These are phyloP conservation scores for Psilocybe subaeruginosa DNA, from an alignment of 768 basidiomycete genomes.

Conservation along the genomic window DNA sequence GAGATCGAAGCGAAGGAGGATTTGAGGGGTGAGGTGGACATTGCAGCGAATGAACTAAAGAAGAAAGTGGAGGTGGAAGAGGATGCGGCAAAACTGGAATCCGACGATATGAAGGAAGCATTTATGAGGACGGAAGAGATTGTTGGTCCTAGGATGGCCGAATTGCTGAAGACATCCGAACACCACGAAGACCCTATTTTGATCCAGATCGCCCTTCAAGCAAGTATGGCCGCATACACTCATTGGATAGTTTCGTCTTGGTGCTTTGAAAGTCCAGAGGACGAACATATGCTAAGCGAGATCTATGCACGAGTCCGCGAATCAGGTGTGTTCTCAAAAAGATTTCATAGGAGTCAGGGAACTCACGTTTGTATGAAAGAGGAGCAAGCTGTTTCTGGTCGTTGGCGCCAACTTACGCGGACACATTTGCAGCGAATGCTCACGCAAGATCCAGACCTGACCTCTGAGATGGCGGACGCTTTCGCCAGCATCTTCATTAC, in stretches of 20 bases:
- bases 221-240: constrained; percentile 46
- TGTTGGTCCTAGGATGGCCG: constrained; percentile 40
- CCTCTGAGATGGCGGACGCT: constrained; percentile 36
- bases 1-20: constrained; percentile 26
- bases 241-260: constrained; percentile 55
- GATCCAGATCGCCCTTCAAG: constrained; percentile 48
- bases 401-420: constrained; percentile 60
- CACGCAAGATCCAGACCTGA: constrained; percentile 34
- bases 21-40: neutral
- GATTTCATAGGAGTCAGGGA: neutral
- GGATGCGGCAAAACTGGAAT: constrained; percentile 20
- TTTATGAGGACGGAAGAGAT: constrained; percentile 31
- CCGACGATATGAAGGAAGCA: constrained; percentile 29
- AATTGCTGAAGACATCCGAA: constrained; percentile 37
- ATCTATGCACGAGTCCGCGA: constrained; percentile 44
- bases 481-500: constrained; percentile 44
- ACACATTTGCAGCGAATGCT: constrained; percentile 45
- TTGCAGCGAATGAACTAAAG: neutral
- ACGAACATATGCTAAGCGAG: constrained; percentile 45
- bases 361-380: constrained; percentile 32
- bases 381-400: constrained; percentile 52
- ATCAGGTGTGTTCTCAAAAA: constrained; percentile 34
- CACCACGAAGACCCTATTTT: constrained; percentile 43
- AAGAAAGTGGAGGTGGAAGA: neutral
- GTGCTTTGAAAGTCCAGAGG: constrained; percentile 53